Base-by-base conservation (phyloP, 1,284 basidiomycete genomes). In the Puccinia triticina region DNA sequence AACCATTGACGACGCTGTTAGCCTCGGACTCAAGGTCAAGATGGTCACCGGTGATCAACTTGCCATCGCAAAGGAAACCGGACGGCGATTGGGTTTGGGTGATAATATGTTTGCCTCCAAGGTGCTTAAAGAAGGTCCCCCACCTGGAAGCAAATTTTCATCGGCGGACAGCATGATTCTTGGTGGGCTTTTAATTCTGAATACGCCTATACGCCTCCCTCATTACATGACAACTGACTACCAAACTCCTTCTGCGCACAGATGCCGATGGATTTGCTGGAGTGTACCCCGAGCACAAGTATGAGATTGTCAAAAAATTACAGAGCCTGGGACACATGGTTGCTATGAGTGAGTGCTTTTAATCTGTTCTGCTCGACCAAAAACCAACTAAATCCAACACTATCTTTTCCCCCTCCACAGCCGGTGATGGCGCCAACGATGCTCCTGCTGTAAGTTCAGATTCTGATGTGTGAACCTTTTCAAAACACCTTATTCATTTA, bases 11-110 rank as follows among this genome's bases (percentile, higher is more conserved):
- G 95, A 98, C 88, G 96, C 96, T 83, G 90, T 95, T 84, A 92
- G n/a, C n/a, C n/a, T n/a, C n/a, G n/a, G n/a, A n/a, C n/a, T n/a
- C n/a, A n/a, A n/a, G n/a, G n/a, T n/a, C 88, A 98, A 98, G 93
- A 98, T 98, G 96, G 95, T 98, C 84, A 98, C 96, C 72, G 96
- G 96, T 91, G 96, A 98, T 88, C 95, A 98, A 90, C 94, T 98
- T 87, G 96, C 96, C 85, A 98, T 98, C 84, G 96, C 96, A 83
- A 98, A 98, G 91, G 96, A 98, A 89, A 98, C 96, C 84, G 96
- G 96, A 85, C 93, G 95, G 89, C 93, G 95, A 90, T 94, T 98
- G 83, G 96, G 96, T 86, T 89, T 94, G 84, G 94, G 94, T 88
- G 94, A 96, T 89, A 94, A 96, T 91, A 96, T 97, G 94, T 96